Base-by-base conservation (phyloP, 768 basidiomycete species). In the Suillus fuscotomentosus region DNA sequence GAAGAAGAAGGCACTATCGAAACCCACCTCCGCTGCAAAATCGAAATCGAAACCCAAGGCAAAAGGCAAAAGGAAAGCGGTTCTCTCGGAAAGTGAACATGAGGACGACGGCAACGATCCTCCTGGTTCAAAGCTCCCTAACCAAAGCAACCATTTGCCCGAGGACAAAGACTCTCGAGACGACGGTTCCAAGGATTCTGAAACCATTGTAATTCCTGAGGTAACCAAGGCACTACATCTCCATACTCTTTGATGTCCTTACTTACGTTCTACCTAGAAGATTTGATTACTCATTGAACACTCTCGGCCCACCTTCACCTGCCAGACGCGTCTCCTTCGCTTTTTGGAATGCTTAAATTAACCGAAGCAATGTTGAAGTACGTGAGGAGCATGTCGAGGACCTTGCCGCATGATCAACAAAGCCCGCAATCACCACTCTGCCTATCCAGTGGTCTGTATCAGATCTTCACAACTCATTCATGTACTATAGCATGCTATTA, bases 41-140 rank as follows among this genome's bases (percentile, higher is more conserved):
- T 51, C 8, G 17, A 61, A 64, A 10, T 61, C 62, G 60, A 81
- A 78, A 10, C 61, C 63, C 53, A 81, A 78, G 65, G 72, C 65
- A 55, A 77, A 79, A 54, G 74, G 66, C 50, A 77, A 79, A 57
- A 74, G 69, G 43, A 75, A 69, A 47, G 59, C 48, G 5, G 59
- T 73, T 15, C 56, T 73, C 41, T 68, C 72, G 22, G 67, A 66
- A 11, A 74, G 75, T 22, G 76, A 77, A 24, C 72, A 72, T 17
- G 69, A 70, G 13, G 71, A 69, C 41, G 57, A 5, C 31, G 5
- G 5, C 22, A 42, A 5, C 22, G 47, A 22, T 38, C 34, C 50
- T 17, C 34, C 50, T 17, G 41, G 38, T 39, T 36, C 38, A 20
- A 63, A 41, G 17, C 45, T 45, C 27, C 39, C 39, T 20, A 27